Evolutionary conservation across 768 basidiomycete species (phyloP).

Genomic region (Calocybe indica): DNA sequence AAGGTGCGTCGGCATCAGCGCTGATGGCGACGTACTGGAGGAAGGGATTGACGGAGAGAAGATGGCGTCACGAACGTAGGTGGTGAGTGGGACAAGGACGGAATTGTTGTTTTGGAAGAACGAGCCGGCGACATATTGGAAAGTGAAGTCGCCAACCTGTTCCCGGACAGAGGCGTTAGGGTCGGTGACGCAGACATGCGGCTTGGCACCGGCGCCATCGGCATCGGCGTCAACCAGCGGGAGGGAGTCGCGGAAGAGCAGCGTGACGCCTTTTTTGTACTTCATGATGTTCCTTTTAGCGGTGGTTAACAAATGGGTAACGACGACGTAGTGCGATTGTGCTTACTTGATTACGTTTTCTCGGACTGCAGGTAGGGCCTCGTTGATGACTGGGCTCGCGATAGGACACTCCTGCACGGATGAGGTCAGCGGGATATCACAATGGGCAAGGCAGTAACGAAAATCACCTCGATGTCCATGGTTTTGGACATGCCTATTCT

Average conservation of each 20-base stretch:
- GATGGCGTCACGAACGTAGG: slow-evolving; percentile 76
- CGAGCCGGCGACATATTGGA: slow-evolving; percentile 81
- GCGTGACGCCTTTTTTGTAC: slow-evolving; percentile 84
- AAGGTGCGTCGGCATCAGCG: slow-evolving; percentile 62
- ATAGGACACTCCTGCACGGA: slow-evolving; percentile 79
- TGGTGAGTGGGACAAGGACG: slow-evolving; percentile 77
- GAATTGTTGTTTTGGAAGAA: slow-evolving; percentile 99
- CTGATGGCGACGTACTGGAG: slow-evolving; percentile 4
- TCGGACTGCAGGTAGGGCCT: slow-evolving; percentile 54
- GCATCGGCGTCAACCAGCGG: slow-evolving; percentile 18
- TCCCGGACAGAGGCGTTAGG: slow-evolving; percentile 81
- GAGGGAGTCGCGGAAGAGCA: slow-evolving; percentile 83
- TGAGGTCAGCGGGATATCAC: neutral
- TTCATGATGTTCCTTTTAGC: slow-evolving; percentile 60
- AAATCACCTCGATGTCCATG: slow-evolving; percentile 84
- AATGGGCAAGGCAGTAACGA: neutral
- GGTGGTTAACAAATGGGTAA: slow-evolving; percentile 3
- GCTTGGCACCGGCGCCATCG: slow-evolving; percentile 24
- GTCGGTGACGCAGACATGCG: slow-evolving; percentile 77
- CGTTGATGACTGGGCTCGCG: slow-evolving; percentile 75
- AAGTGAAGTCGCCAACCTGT: slow-evolving; percentile 71
- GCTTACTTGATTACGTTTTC: slow-evolving; percentile 63
- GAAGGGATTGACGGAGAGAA: slow-evolving; percentile 25
- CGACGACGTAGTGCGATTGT: neutral
- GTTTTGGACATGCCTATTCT: slow-evolving; percentile 63